Evolutionary conservation across 352 stramenopile genomes (phyloP).

Genomic region (Halophytophthora polymorphica): DNA sequence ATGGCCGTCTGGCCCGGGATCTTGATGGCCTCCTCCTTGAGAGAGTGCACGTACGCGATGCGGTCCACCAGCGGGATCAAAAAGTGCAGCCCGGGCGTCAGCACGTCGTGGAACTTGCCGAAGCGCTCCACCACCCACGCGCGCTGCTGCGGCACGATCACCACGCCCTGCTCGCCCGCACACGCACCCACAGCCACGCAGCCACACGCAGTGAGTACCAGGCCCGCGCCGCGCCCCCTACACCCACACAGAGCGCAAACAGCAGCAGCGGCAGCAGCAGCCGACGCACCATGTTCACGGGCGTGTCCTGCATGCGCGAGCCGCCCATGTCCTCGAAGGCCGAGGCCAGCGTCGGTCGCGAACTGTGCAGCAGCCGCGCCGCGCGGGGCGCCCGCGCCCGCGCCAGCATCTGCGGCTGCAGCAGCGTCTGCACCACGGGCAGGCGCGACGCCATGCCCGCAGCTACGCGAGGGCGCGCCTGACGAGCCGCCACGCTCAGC

Average conservation of each 20-base stretch:
- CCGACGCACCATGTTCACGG: conserved; percentile 46
- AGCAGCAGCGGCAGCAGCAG: background rate
- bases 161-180: conserved; percentile 46
- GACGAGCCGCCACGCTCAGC: conserved; percentile 10
- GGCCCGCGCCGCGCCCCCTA: background rate
- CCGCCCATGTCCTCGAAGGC: conserved; percentile 40
- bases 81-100: conserved; percentile 87
- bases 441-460: conserved; percentile 1
- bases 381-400: background rate
- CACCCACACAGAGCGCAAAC: background rate
- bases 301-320: conserved; percentile 47
- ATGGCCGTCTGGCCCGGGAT: conserved; percentile 89
- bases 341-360: conserved; percentile 24
- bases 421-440: conserved; percentile 4
- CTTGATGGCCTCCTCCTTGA: conserved; percentile 91
- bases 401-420: conserved; percentile 6
- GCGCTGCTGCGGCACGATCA: conserved; percentile 87
- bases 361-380: conserved; percentile 26
- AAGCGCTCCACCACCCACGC: conserved; percentile 91
- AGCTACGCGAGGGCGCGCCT: conserved; percentile 14
- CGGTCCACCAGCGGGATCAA: conserved; percentile 88
- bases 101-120: conserved; percentile 87
- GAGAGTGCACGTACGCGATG: conserved; percentile 90
- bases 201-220: background rate
- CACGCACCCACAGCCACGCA: background rate